Conservation (phyloP, 148 eudicot genomes). For the Selenicereus undatus region DNA sequence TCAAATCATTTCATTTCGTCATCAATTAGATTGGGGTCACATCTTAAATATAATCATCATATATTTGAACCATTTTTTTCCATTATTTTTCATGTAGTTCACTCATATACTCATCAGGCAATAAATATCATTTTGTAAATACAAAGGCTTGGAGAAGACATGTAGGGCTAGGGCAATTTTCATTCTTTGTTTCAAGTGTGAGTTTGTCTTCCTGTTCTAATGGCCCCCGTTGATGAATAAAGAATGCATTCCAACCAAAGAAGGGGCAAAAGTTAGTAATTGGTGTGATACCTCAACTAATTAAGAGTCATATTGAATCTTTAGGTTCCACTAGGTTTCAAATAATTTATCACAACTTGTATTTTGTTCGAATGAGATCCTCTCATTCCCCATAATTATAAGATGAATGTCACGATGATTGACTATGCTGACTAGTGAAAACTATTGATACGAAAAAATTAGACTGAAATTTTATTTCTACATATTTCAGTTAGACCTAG, state of each 20-base stretch:
- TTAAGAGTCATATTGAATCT: too few relatives aligned
- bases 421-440: too few relatives aligned
- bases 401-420: too few relatives aligned
- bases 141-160: not conserved
- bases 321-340: too few relatives aligned
- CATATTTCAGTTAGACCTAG: too few relatives aligned
- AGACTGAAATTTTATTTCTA: too few relatives aligned
- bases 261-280: not conserved
- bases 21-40: not conserved
- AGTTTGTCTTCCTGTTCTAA: not conserved
- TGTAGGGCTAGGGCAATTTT: not conserved
- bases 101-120: not conserved
- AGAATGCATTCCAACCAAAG: not conserved
- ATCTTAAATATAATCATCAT: not conserved
- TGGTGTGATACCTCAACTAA: not conserved
- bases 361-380: too few relatives aligned
- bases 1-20: not conserved
- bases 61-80: not conserved
- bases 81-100: not conserved
- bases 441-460: too few relatives aligned
- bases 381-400: too few relatives aligned
- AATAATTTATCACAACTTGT: too few relatives aligned
- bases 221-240: not conserved
- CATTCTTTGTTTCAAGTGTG: not conserved
- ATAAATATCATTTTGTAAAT: not conserved